A percentile compares a stretch with the other conserved stretches of the same genome.
Conservation (phyloP, 345 rosid species). For the Carallia pectinifolia region DNA sequence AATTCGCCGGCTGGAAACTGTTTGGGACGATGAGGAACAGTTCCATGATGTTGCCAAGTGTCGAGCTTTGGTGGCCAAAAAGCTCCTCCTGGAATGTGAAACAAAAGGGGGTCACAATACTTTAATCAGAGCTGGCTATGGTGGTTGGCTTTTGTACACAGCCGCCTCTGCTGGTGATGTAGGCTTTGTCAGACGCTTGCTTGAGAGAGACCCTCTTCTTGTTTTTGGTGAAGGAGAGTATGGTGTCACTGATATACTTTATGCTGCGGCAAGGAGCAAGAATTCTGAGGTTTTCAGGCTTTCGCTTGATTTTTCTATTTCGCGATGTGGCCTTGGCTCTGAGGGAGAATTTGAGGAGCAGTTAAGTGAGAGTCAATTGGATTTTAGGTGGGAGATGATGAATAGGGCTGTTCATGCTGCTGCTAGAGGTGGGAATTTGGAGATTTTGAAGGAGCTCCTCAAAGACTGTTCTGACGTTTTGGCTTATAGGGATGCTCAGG, state of each 20-base stretch:
- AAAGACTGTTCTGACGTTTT: constrained; percentile 41
- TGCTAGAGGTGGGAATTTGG: constrained; percentile 88
- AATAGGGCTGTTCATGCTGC: constrained; percentile 86
- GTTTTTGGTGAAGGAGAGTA: constrained; percentile 98
- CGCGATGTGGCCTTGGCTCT: constrained; percentile 33
- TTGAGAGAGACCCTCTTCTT: constrained; percentile 76
- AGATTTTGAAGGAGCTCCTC: constrained; percentile 48
- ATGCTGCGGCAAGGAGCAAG: constrained; percentile 79
- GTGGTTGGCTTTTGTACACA: constrained; percentile 95
- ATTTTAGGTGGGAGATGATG: constrained; percentile 65
- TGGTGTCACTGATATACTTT: constrained; percentile 81
- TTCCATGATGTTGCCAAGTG: constrained; percentile 59
- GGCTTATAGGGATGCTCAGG: constrained; percentile 54
- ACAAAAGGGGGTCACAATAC: constrained; percentile 50
- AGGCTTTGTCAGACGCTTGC: constrained; percentile 56
- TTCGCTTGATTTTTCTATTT: constrained; percentile 45
- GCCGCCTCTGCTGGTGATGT: constrained; percentile 93
- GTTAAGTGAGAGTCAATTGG: constrained; percentile 33
- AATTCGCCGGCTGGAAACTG: constrained; percentile 93
- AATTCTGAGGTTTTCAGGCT: constrained; percentile 60
- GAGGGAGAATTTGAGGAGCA: constrained; percentile 34
- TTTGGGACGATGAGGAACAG: constrained; percentile 83
- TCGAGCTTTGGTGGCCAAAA: constrained; percentile 67
- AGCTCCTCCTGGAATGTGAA: constrained; percentile 61
- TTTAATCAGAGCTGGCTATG: constrained; percentile 84